phyloP scores from a whole-genome alignment of 176 grass and related monocot genomes.

The Oryza rufipogon region DNA sequence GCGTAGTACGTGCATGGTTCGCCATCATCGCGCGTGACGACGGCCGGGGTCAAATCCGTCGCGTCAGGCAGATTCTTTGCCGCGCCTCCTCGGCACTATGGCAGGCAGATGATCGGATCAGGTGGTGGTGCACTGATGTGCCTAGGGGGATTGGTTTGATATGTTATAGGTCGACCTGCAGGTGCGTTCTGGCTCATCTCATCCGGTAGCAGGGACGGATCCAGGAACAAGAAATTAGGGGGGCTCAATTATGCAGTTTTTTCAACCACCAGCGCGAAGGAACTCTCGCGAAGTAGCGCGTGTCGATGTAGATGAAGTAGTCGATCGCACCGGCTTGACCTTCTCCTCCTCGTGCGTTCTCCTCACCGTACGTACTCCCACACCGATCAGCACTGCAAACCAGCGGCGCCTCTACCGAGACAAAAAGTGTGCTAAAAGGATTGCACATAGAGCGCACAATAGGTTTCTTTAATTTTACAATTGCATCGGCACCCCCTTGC shows the following conservation, averaged over 20 bases:
- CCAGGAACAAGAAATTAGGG: no score
- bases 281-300: no score
- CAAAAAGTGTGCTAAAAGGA: constrained; percentile 5
- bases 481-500: background rate
- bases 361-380: no score
- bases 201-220: background rate
- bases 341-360: no score
- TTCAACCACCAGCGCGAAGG: no score
- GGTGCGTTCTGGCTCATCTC: background rate
- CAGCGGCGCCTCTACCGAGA: background rate
- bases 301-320: no score
- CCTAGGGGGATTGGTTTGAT: background rate
- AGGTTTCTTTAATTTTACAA: constrained; percentile 28
- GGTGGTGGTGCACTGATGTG: background rate
- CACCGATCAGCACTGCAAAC: no score
- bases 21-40: background rate
- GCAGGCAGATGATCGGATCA: background rate
- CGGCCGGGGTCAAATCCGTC: background rate
- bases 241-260: no score
- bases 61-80: background rate
- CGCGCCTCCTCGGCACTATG: background rate
- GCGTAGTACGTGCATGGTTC: background rate
- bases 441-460: constrained; percentile 37
- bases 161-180: background rate
- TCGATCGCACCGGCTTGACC: no score